phyloP scores from a whole-genome alignment of 1,284 basidiomycete species.

The Rhodotorula sp. region DNA sequence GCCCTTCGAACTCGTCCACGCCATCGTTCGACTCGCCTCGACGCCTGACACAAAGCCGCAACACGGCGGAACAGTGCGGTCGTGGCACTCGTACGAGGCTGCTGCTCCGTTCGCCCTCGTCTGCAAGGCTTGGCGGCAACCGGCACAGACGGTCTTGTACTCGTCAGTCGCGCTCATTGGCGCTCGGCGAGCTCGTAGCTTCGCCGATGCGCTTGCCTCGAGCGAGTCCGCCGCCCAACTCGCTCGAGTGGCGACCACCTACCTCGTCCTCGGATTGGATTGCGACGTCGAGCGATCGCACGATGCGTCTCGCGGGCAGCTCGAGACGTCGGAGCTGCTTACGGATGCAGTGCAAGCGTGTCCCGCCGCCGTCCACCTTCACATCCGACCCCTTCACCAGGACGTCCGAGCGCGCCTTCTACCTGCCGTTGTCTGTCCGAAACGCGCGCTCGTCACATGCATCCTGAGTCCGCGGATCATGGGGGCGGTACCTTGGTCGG shows the following conservation, averaged over 20 bases:
- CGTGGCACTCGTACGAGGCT: conserved; percentile 1
- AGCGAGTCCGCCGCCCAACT: not conserved
- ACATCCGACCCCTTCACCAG: not conserved
- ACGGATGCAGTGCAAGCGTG: conserved; percentile 1
- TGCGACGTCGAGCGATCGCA: not conserved
- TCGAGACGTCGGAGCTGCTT: conserved; percentile 5
- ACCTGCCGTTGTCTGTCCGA: not conserved
- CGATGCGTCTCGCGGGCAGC: not conserved
- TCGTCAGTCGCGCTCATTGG: conserved; percentile 9
- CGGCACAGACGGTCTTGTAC: conserved; percentile 7
- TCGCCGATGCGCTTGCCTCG: not conserved
- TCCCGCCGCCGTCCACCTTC: not conserved
- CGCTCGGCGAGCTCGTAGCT: not conserved
- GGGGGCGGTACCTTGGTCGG: not conserved
- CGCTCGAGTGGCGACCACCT: not conserved
- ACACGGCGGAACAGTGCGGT: not conserved
- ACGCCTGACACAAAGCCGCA: not conserved
- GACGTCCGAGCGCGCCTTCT: not conserved
- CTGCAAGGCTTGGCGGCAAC: not conserved
- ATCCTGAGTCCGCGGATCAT: conserved; percentile 1
- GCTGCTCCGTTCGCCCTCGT: conserved; percentile 8
- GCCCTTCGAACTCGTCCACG: conserved; percentile 5
- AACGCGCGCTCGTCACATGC: not conserved
- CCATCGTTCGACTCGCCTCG: conserved; percentile 4
- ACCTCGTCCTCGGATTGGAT: conserved; percentile 4